Base-by-base conservation (phyloP, 371 early-diverging fungal species). In the Syncephalis fuscata region DNA sequence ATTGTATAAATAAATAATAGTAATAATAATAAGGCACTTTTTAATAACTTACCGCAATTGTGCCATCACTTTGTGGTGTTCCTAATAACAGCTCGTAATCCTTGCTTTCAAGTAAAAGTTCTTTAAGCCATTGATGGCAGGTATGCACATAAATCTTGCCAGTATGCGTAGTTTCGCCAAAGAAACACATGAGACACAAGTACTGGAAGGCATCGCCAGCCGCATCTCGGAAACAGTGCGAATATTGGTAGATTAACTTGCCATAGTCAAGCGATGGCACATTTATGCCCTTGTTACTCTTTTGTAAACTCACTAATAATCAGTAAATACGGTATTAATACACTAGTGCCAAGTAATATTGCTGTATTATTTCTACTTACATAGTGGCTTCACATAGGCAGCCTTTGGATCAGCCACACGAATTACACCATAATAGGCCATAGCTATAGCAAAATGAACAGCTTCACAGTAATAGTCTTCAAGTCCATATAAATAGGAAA, bases 391-490 rank as follows among this genome's bases (percentile, higher is more conserved):
- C 11, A 7, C 32, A 32, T 32, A 32, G 32, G 53, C 60, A 17
- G 59, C 57, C 23, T 57, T 52, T 17, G 45, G 58, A 1, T 69
- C 64, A 10, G 89, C 81, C 16, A 85, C 70, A n/a, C 78, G 70
- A 27, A 92, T 63, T 32, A 82, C 49, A 3, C 91, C 84, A 52
- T 79, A 70, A 59, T 83, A 78, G 0, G 78, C 82, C 55, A 90
- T 58, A 1, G 79, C 77, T 41, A 89, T 78, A 22, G 85, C 90
- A 63, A 91, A 80, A 49, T 94, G 95, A 9, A 93, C 79, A 3
- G 88, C 91, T 54, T 96, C 92, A 15, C 82, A 54, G 22, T 69
- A 64, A 49, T 68, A 78, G 3, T 54, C 58, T 19, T 74, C 77
- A 20, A 66, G 60, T 47, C 68, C 65, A 41, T 70, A 65, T 27